Evolutionary conservation across 2,329 filamentous ascomycete genomes (phyloP).

Genomic region (Tolypocladium tropicale): DNA sequence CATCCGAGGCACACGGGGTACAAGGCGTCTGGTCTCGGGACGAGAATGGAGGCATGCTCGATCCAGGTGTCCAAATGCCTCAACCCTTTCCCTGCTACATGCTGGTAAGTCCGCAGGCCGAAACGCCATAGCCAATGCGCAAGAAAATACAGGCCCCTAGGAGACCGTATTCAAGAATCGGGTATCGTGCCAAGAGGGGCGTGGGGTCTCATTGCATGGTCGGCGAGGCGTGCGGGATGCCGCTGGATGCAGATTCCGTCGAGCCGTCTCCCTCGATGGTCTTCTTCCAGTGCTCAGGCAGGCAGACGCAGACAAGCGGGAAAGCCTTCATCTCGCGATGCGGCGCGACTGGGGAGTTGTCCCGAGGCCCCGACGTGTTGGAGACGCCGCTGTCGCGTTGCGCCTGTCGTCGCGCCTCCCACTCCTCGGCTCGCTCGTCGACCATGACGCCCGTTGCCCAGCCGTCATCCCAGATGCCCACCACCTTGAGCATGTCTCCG

Average conservation of each 20-base stretch:
- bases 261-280: conserved; percentile 85
- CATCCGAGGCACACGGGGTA: conserved; percentile 1
- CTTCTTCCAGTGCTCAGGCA: conserved; percentile 92
- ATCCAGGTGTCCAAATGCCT: background rate
- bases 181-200: background rate
- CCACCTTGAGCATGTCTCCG: conserved; percentile 95
- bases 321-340: conserved; percentile 90
- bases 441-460: conserved; percentile 92
- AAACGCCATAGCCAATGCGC: conserved; percentile 29
- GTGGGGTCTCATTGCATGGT: conserved; percentile 2
- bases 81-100: background rate
- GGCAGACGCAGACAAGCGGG: conserved; percentile 89
- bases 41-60: background rate
- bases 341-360: conserved; percentile 47
- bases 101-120: conserved; percentile 8
- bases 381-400: conserved; percentile 93
- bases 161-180: conserved; percentile 14
- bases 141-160: conserved; percentile 9
- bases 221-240: conserved; percentile 8
- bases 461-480: conserved; percentile 98
- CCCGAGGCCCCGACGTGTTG: conserved; percentile 56
- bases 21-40: background rate
- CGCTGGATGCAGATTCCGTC: conserved; percentile 49
- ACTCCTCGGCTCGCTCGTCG: conserved; percentile 77
- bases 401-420: conserved; percentile 63